Conservation (phyloP, 768 basidiomycete species). For the Agaricus bisporus region DNA sequence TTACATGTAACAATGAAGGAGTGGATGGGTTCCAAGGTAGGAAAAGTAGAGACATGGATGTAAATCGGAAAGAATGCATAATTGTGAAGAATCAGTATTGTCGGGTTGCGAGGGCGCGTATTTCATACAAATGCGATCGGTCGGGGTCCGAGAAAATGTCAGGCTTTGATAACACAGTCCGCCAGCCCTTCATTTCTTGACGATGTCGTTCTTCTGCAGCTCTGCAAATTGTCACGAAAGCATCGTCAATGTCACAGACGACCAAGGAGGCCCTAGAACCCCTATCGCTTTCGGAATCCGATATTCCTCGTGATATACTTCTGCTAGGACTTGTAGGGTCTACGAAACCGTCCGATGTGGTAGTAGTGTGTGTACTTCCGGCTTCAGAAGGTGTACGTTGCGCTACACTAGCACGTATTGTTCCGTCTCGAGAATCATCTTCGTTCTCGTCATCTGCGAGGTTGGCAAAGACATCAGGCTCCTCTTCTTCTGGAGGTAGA, state of each 20-base stretch:
- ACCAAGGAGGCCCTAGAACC: constrained; percentile 77
- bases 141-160: constrained; percentile 42
- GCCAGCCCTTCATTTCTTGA: constrained; percentile 83
- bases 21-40: constrained; percentile 7
- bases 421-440: constrained; percentile 60
- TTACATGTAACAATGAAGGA: constrained; percentile 15
- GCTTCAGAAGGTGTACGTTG: constrained; percentile 26
- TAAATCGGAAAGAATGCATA: constrained; percentile 12
- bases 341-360: constrained; percentile 16
- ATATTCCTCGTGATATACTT: constrained; percentile 58
- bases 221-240: constrained; percentile 65
- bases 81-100: constrained; percentile 49
- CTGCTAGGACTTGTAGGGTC: constrained; percentile 56
- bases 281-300: constrained; percentile 74
- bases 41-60: constrained; percentile 18
- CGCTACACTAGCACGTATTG: constrained; percentile 62
- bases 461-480: constrained; percentile 93
- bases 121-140: constrained; percentile 69
- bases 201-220: constrained; percentile 79
- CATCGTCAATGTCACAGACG: constrained; percentile 65
- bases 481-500: constrained; percentile 81
- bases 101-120: constrained; percentile 80
- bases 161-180: constrained; percentile 27
- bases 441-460: constrained; percentile 90
- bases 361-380: constrained; percentile 23